Percentiles rank a stretch among this genome's conserved stretches.
These are phyloP conservation scores for Leptomonas pyrrhocoris DNA, from an alignment of 208 protist genomes.

Conservation along the genomic window DNA sequence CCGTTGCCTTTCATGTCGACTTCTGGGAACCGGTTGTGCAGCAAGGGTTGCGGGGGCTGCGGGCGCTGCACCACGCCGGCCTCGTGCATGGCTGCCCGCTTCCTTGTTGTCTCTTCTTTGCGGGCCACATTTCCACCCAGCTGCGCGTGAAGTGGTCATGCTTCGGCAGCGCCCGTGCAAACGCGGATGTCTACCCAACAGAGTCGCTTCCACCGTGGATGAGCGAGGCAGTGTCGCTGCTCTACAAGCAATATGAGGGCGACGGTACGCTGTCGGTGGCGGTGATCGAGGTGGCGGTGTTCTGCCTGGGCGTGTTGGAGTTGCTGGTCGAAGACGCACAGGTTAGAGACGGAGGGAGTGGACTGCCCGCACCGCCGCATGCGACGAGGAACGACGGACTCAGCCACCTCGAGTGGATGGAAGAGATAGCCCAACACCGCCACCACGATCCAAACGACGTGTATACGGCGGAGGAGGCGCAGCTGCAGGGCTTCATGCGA, in stretches of 20 bases:
- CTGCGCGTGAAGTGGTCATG: constrained; percentile 53
- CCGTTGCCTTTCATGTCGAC: background rate
- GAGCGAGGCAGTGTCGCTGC: constrained; percentile 10
- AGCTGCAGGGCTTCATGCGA: constrained; percentile 18
- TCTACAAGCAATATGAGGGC: constrained; percentile 1
- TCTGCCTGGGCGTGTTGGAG: constrained; percentile 27
- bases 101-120: constrained; percentile 48
- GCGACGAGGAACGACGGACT: background rate
- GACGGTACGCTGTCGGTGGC: constrained; percentile 5
- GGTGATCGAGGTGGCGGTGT: constrained; percentile 23
- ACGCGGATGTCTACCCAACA: constrained; percentile 35
- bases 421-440: constrained; percentile 4
- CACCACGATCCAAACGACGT: background rate
- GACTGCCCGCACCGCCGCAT: background rate
- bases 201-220: constrained; percentile 26
- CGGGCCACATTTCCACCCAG: constrained; percentile 12
- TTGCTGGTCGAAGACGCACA: constrained; percentile 8
- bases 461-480: background rate
- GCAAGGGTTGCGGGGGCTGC: constrained; percentile 50
- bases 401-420: constrained; percentile 22
- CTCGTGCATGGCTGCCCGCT: constrained; percentile 68
- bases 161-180: constrained; percentile 53
- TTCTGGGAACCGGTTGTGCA: constrained; percentile 42
- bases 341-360: background rate
- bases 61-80: constrained; percentile 42